Base-by-base conservation (phyloP, 2,329 filamentous ascomycete genomes). In the Ceratocystiopsis minuta region DNA sequence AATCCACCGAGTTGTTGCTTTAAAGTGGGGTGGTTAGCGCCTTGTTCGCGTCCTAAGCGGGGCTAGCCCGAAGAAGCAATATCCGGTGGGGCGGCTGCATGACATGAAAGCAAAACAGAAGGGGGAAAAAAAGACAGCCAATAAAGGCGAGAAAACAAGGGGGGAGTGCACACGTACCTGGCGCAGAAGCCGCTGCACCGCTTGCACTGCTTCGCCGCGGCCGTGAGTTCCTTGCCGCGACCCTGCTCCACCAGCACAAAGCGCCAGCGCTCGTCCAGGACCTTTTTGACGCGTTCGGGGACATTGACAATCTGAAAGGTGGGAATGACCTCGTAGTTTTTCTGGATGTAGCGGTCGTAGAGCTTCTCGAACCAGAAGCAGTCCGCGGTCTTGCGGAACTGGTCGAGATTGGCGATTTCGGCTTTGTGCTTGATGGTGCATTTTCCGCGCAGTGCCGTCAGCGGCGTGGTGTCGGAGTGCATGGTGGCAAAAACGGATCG, bases 281-380 rank as follows among this genome's bases (percentile, higher is more conserved):
- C 87, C 60, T 84, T 92, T 61, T 96, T 96, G 55, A 98, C 88
- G 55, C 81, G 84, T 51, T 80, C 80, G 6, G 90, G 90, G 38
- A 98, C 90, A 56, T 98, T 98, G 64, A 96, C 88, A 54, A 98
- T 90, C 54, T 82, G 77, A 46, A 72, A 75, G 14, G 87, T 93
- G 2, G 90, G 88, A 47, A 98, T 88, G 42, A 95, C 82, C 54
- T 98, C 90, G 68, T 96, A 96, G 60, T 88, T 87, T 48, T 93
- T 87, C 57, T 94, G 86, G 49, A 98, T 96, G 63, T 96, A 98
- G 45, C 90, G 82, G 63, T 98, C 90, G 60, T 93, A 96, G 52
- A 96, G 75, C 57, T 95, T 93, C 54, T 94, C 88, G 58, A 84
- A 98, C 82, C 87, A 98, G 59, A 98, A 98, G 51, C 72, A 78